Conservation (phyloP, 2,329 filamentous ascomycete genomes). For the Colletotrichum abscissum region DNA sequence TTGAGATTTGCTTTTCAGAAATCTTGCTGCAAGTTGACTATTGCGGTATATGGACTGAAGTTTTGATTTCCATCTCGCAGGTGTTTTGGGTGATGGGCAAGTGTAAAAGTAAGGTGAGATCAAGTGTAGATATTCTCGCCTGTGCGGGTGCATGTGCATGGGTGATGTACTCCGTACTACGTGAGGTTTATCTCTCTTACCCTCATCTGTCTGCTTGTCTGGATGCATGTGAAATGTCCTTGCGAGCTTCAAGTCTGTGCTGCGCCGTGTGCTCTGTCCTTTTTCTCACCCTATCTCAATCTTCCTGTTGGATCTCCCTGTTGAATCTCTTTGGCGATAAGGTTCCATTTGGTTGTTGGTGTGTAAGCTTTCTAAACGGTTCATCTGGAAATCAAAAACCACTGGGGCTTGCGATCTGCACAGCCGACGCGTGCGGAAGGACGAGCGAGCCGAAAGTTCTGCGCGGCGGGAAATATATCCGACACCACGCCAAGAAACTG, state of each 20-base stretch:
- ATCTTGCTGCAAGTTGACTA: neutral
- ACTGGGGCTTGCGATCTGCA: neutral
- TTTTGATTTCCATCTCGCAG: neutral
- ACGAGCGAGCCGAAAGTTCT: neutral
- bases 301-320: too few species aligned
- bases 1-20: constrained; percentile 12
- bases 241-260: neutral
- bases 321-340: neutral
- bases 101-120: too few species aligned
- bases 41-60: neutral
- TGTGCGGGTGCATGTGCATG: neutral
- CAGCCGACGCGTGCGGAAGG: neutral
- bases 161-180: too few species aligned
- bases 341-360: neutral
- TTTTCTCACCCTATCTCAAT: too few species aligned
- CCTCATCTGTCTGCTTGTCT: too few species aligned
- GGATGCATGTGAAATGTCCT: neutral
- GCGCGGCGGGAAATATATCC: neutral
- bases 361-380: neutral
- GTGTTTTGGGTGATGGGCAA: neutral
- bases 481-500: neutral
- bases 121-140: neutral
- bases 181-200: neutral
- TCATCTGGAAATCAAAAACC: neutral
- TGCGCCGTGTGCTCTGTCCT: neutral